Percentiles rank a stretch among this genome's conserved stretches.
Evolutionary conservation across 2,329 filamentous ascomycete species (phyloP).

Genomic region (Calonectria pseudoreteaudii): DNA sequence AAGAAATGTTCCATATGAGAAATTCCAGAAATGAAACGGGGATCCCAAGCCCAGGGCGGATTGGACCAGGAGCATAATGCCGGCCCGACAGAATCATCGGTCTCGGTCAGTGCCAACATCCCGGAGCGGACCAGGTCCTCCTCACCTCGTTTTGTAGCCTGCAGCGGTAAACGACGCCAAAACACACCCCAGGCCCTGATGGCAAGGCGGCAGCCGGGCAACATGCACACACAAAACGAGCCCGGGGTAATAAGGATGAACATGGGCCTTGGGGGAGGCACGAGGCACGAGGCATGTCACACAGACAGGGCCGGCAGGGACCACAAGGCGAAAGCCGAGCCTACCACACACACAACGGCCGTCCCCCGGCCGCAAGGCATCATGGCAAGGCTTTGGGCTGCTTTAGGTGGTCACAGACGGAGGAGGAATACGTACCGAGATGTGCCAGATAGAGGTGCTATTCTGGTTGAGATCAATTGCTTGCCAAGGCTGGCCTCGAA

Average conservation of each 20-base stretch:
- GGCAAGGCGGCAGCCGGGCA: conserved; percentile 5
- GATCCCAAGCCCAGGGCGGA: neutral
- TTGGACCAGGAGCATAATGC: neutral
- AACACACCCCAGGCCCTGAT: conserved; percentile 2
- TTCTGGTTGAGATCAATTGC: neutral
- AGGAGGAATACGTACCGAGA: conserved; percentile 2
- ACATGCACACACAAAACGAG: conserved; percentile 8
- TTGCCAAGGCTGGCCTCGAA: conserved; percentile 2
- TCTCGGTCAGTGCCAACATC: conserved; percentile 14
- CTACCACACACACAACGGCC: neutral
- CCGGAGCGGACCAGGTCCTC: neutral
- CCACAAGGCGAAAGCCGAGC: conserved; percentile 20
- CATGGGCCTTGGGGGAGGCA: conserved; percentile 8
- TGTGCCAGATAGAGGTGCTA: neutral
- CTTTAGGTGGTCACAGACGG: neutral
- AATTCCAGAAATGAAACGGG: conserved; percentile 11
- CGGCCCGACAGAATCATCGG: conserved; percentile 9
- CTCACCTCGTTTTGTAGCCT: conserved; percentile 1
- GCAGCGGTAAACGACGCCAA: conserved; percentile 7
- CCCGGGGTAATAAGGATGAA: conserved; percentile 11
- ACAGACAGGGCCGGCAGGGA: conserved; percentile 9
- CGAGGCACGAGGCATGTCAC: conserved; percentile 11
- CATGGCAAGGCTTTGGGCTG: conserved; percentile 1
- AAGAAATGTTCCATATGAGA: conserved; percentile 9
- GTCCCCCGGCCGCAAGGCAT: neutral